Percentiles rank a stretch among this genome's conserved stretches.
Evolutionary conservation across 768 basidiomycete species (phyloP).

Genomic region (Termitomyces sp.): DNA sequence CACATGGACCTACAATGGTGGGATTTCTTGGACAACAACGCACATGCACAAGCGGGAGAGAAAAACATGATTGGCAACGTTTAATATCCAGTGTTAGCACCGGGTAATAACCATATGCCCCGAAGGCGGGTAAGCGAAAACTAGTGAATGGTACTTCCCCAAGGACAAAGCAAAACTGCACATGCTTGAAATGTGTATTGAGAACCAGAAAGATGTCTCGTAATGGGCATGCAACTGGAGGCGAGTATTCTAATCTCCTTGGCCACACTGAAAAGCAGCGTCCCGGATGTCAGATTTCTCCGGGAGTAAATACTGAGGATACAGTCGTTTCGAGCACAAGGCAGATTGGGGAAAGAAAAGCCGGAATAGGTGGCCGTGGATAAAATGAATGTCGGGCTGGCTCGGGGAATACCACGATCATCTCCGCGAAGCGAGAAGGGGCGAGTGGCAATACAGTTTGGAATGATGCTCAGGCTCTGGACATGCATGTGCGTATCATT

Average conservation of each 20-base stretch:
- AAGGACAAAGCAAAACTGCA: slow-evolving; percentile 7
- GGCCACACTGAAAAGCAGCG: slow-evolving; percentile 7
- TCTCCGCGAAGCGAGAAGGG: slow-evolving; percentile 24
- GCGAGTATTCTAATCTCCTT: background rate
- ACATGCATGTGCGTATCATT: slow-evolving; percentile 14
- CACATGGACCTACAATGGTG: slow-evolving; percentile 10
- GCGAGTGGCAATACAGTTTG: slow-evolving; percentile 14
- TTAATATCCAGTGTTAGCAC: background rate
- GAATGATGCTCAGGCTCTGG: slow-evolving; percentile 12
- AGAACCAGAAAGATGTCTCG: background rate
- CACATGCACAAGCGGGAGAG: background rate
- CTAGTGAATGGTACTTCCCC: background rate
- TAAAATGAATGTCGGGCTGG: slow-evolving; percentile 4
- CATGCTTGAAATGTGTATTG: slow-evolving; percentile 7
- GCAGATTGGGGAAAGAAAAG: slow-evolving; percentile 8
- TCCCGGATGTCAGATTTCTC: slow-evolving; percentile 16
- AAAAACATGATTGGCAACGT: background rate
- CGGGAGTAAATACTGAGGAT: slow-evolving; percentile 3
- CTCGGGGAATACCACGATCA: slow-evolving; percentile 32
- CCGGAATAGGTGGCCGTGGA: slow-evolving; percentile 13
- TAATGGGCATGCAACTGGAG: slow-evolving; percentile 2
- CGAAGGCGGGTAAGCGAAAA: slow-evolving; percentile 8
- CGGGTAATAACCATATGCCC: background rate
- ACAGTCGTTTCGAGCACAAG: no score
- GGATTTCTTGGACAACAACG: background rate